Base-by-base conservation (phyloP, 441 rosid species). In the Populus hybrid region DNA sequence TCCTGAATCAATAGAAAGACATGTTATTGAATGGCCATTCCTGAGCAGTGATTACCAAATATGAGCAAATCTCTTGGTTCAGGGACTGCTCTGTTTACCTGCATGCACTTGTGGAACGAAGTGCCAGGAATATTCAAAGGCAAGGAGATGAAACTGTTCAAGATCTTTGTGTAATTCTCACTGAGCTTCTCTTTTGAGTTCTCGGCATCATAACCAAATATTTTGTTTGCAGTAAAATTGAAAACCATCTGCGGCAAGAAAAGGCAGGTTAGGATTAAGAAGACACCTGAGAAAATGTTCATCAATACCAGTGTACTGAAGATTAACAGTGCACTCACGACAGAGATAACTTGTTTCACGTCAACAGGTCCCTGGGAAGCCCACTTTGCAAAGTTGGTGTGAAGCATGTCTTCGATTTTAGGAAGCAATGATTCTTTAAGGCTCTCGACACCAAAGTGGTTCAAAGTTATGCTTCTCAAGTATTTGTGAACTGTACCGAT, bases 121-220 rank as follows among this genome's bases (percentile, higher is more conserved):
- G 87, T 86, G 28, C 87, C 87, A 9, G 87, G 87, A 23, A 86
- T 23, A 59, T 84, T 82, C 59, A 82, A 11, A 9, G 89, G 86
- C 46, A 85, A 78, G 36, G 85, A 36, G 78, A 83, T 61, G 12
- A 83, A 65, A 18, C 81, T 78, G 9, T 19, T 23, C 57, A 63
- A 18, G 8, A 78, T 57, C n/a, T 34, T 38, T 2, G 63, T n/a
- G 32, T 69, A 69, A 10, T 63, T 26, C 9, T 66, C 68, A 1
- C 72, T 36, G 28, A 74, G 26, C 19, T 46, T 70, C n/a, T 75
- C 79, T 6, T 57, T 16, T 2, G 83, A 68, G 10, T n/a, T 70
- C 18, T 30, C 66, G 1, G 65, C 23, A 16, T 76, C 80, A 65
- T 75, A 75, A 30, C 83, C n/a, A 5, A 72, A 65, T 34, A 59